These are phyloP conservation scores for Hypoxylon sp. DNA, from an alignment of 2,329 filamentous ascomycete species.

Conservation along the genomic window DNA sequence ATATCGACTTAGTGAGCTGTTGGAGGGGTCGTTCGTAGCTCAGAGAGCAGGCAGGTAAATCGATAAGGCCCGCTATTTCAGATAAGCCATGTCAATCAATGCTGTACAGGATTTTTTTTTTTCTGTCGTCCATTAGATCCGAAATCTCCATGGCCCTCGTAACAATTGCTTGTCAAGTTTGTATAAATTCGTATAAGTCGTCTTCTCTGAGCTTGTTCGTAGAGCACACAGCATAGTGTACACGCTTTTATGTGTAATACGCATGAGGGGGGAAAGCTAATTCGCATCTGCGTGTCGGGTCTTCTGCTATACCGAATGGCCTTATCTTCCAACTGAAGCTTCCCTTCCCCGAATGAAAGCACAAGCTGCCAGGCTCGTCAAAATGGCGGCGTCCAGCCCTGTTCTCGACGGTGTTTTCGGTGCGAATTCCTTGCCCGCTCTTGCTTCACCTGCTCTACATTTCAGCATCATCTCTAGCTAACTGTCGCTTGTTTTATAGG, in stretches of 20 bases:
- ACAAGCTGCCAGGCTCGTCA: conserved; percentile 44
- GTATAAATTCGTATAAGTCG: neutral
- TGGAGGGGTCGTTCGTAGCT: too few relatives aligned
- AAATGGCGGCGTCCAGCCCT: conserved; percentile 60
- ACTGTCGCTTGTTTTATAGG: conserved; percentile 58
- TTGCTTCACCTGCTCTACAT: conserved; percentile 5
- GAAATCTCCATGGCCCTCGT: conserved; percentile 17
- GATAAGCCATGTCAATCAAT: conserved; percentile 23
- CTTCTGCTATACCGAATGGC: conserved; percentile 10
- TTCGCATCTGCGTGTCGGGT: neutral
- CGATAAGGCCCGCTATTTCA: conserved; percentile 27
- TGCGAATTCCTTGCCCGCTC: conserved; percentile 45
- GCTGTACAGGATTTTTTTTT: conserved; percentile 23
- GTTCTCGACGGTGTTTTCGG: conserved; percentile 67
- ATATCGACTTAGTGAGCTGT: too few relatives aligned
- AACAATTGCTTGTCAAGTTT: too few relatives aligned
- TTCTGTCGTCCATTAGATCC: conserved; percentile 10
- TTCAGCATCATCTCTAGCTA: neutral
- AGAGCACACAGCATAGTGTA: neutral
- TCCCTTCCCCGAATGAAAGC: conserved; percentile 43
- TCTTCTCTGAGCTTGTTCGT: conserved; percentile 11
- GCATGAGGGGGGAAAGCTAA: neutral
- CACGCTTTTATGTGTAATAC: neutral
- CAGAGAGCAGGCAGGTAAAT: too few relatives aligned
- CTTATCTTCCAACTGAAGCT: conserved; percentile 9